Conservation (phyloP, 2,329 filamentous ascomycete species). For the Colletotrichum liriopes region DNA sequence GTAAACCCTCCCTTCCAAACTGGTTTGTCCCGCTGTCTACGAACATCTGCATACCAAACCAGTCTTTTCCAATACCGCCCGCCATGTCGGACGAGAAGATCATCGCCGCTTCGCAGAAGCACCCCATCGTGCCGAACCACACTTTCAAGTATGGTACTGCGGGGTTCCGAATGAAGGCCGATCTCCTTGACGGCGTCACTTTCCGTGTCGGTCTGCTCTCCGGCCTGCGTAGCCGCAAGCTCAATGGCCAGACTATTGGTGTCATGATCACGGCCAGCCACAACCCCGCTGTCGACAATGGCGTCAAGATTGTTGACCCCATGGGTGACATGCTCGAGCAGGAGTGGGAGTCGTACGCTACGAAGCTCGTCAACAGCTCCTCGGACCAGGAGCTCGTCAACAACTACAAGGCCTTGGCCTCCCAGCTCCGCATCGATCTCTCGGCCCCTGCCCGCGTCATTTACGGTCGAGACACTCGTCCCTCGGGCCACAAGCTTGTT, state of each 20-base stretch:
- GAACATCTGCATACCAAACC: slow-evolving; percentile 6
- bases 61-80: slow-evolving; percentile 41
- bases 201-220: slow-evolving; percentile 94
- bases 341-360: slow-evolving; percentile 93
- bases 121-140: slow-evolving; percentile 70
- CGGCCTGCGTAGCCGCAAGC: slow-evolving; percentile 89
- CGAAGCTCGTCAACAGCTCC: slow-evolving; percentile 87
- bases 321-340: slow-evolving; percentile 98
- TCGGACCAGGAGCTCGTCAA: slow-evolving; percentile 82
- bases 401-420: slow-evolving; percentile 82
- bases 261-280: slow-evolving; percentile 97
- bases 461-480: slow-evolving; percentile 92
- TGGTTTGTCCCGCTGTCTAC: slow-evolving; percentile 13
- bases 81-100: slow-evolving; percentile 68
- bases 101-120: slow-evolving; percentile 73
- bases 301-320: slow-evolving; percentile 96
- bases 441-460: slow-evolving; percentile 83
- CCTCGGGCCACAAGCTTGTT: slow-evolving; percentile 89
- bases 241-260: slow-evolving; percentile 91
- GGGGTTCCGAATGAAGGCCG: slow-evolving; percentile 79
- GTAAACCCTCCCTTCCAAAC: neutral
- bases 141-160: slow-evolving; percentile 77
- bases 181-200: slow-evolving; percentile 91
- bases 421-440: slow-evolving; percentile 83
- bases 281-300: slow-evolving; percentile 91